phyloP scores from a whole-genome alignment of 2,329 filamentous ascomycete genomes.

The Fusarium brachygibbosum region DNA sequence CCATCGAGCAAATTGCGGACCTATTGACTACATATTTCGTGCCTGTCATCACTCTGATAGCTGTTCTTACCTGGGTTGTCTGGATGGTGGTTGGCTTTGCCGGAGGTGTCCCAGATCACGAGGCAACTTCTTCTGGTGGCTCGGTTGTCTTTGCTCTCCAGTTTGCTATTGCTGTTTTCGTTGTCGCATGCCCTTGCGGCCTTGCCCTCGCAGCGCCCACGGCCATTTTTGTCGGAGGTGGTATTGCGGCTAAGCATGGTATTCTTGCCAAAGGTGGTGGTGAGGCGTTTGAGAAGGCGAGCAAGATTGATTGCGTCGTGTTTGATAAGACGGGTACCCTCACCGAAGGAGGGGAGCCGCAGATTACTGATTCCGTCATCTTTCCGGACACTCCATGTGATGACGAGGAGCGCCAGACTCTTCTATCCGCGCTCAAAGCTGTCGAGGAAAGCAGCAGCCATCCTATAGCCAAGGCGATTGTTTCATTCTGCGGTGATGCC shows the following conservation, averaged over 20 bases:
- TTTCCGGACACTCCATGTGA: conserved; percentile 52
- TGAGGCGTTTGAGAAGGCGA: conserved; percentile 88
- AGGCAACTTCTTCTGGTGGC: conserved; percentile 70
- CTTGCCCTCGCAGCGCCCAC: conserved; percentile 88
- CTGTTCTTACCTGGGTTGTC: conserved; percentile 77
- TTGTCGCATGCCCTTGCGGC: conserved; percentile 88
- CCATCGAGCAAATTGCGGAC: conserved; percentile 81
- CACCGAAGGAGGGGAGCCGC: conserved; percentile 79
- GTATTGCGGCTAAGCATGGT: conserved; percentile 82
- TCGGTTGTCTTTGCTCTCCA: conserved; percentile 82
- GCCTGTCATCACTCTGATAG: conserved; percentile 76
- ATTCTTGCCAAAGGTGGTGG: conserved; percentile 88
- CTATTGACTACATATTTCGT: conserved; percentile 82
- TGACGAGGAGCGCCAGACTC: conserved; percentile 45
- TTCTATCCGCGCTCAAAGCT: conserved; percentile 69
- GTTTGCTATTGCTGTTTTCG: conserved; percentile 88
- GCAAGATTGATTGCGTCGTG: conserved; percentile 80
- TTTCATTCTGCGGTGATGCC: conserved; percentile 68
- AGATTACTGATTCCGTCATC: conserved; percentile 69
- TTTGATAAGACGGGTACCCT: conserved; percentile 93
- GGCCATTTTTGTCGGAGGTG: conserved; percentile 85
- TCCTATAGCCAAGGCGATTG: conserved; percentile 79
- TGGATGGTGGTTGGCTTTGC: conserved; percentile 77
- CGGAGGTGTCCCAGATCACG: conserved; percentile 68
- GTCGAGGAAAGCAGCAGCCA: conserved; percentile 81